Evolutionary conservation across 208 protist species (phyloP).

Genomic region (Baffinella frigidus): DNA sequence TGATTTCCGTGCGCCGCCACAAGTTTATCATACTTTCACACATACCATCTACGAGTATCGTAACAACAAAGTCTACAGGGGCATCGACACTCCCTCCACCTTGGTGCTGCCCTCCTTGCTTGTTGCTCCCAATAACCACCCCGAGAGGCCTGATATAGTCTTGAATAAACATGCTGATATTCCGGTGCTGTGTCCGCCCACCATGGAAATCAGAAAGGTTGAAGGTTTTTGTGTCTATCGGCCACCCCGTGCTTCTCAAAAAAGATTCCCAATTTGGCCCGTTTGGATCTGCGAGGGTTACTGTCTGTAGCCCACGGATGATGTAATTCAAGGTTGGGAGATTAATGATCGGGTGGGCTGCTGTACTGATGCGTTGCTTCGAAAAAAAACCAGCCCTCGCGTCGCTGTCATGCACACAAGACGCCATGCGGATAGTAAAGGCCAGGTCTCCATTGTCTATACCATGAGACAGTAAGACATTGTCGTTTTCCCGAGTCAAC

Average conservation of each 20-base stretch:
- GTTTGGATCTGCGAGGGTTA: too few species aligned
- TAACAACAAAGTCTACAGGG: neutral
- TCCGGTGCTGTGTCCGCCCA: too few species aligned
- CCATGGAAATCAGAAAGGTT: too few species aligned
- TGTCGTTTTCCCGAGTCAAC: neutral
- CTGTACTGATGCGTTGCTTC: neutral
- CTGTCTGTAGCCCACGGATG: neutral
- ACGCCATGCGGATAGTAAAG: neutral
- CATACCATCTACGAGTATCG: neutral
- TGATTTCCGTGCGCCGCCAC: neutral
- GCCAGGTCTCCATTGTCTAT: neutral
- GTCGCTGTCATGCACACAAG: neutral
- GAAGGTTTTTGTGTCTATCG: too few species aligned
- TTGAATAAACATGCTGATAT: neutral
- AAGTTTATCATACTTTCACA: neutral
- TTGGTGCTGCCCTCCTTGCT: constrained; percentile 21
- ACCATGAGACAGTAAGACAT: neutral
- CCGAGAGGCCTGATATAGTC: neutral
- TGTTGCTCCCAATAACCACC: neutral
- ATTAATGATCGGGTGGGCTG: neutral
- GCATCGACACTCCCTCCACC: neutral
- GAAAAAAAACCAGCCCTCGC: neutral
- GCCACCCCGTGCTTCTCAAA: too few species aligned
- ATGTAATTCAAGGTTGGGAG: constrained; percentile 8
- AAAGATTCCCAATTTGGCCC: too few species aligned